phyloP scores from a whole-genome alignment of 2,329 filamentous ascomycete genomes.

The Colletotrichum sp. region DNA sequence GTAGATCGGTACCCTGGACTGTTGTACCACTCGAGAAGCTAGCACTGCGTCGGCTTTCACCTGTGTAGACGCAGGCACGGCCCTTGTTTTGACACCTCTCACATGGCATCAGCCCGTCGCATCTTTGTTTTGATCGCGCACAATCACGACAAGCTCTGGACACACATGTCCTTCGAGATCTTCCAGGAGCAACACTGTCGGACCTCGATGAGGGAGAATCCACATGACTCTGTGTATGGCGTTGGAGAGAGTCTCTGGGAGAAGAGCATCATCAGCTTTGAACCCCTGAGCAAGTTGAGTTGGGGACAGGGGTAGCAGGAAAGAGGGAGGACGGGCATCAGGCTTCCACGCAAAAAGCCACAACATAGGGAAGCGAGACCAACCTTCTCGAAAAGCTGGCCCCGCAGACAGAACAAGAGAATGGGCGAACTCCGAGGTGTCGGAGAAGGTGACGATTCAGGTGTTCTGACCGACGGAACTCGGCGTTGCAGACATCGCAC shows the following conservation, averaged over 20 bases:
- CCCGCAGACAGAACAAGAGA: background rate
- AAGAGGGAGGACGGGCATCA: fast-evolving
- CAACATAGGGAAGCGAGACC: background rate
- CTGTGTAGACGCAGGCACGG: background rate
- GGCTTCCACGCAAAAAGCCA: background rate
- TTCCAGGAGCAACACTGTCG: background rate
- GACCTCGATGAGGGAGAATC: background rate
- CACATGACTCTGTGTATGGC: background rate
- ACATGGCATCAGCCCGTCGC: background rate
- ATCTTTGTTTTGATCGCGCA: background rate
- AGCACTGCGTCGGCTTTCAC: background rate
- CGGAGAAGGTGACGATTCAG: background rate
- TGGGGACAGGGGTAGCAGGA: background rate
- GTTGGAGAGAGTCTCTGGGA: background rate
- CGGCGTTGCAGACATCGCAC: background rate
- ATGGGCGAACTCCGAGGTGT: background rate
- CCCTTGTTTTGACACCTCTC: background rate
- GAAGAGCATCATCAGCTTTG: background rate
- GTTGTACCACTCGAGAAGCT: background rate
- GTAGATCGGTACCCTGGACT: background rate
- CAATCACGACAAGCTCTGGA: background rate
- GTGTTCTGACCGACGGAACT: conserved; percentile 2
- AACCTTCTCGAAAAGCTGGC: background rate
- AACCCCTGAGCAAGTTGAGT: background rate
- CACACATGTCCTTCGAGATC: background rate